Evolutionary conservation across 1,284 basidiomycete genomes (phyloP).

Genomic region (Ceratobasidium sp.): DNA sequence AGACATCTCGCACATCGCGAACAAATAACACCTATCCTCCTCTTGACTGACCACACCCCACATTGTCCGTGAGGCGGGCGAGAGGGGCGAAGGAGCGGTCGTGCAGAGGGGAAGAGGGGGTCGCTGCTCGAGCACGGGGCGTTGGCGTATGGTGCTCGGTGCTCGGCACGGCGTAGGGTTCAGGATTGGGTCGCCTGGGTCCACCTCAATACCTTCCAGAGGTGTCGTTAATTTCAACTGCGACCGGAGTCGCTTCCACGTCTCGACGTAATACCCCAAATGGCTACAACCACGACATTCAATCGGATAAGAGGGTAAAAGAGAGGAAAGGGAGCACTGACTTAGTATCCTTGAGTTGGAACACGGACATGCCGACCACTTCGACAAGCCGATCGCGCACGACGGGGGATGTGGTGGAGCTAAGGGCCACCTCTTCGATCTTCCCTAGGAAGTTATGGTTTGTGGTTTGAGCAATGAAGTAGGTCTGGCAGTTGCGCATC

Average conservation of each 20-base stretch:
- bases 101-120: too few relatives aligned
- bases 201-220: conserved; percentile 74
- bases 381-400: conserved; percentile 78
- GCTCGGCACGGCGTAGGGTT: conserved; percentile 60
- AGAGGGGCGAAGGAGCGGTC: too few relatives aligned
- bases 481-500: conserved; percentile 76
- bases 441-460: conserved; percentile 81
- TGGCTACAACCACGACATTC: background rate
- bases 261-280: conserved; percentile 47
- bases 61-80: conserved; percentile 49
- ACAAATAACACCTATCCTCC: conserved; percentile 80
- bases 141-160: conserved; percentile 21
- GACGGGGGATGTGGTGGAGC: conserved; percentile 73
- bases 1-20: conserved; percentile 83
- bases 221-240: conserved; percentile 12
- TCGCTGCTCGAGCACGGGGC: too few relatives aligned
- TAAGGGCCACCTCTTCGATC: conserved; percentile 74
- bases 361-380: conserved; percentile 79
- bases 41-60: conserved; percentile 74
- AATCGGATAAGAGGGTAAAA: background rate
- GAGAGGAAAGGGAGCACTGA: background rate
- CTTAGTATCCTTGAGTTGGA: conserved; percentile 55
- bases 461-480: conserved; percentile 75
- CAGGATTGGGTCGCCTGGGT: conserved; percentile 81
- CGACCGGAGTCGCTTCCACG: conserved; percentile 43